Percentiles rank a stretch among this genome's conserved stretches.
Conservation (phyloP, 2,329 filamentous ascomycete genomes). For the Aureobasidium pullulans region DNA sequence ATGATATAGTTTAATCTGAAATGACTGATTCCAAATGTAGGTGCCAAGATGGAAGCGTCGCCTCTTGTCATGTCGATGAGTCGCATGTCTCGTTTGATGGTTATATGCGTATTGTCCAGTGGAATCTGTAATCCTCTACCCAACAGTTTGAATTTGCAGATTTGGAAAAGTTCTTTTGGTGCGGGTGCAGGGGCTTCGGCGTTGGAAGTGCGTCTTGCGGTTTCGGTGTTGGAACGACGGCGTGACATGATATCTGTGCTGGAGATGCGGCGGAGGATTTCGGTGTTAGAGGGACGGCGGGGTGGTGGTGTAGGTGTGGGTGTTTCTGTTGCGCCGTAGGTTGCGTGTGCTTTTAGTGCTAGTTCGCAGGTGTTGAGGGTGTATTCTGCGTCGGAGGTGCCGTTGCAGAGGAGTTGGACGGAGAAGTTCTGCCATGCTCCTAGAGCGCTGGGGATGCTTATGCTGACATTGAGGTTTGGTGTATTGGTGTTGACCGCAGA, state of each 20-base stretch:
- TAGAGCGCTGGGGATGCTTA: neutral
- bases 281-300: neutral
- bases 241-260: neutral
- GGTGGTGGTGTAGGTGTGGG: neutral
- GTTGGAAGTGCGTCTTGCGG: neutral
- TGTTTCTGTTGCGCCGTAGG: neutral
- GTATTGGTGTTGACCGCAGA: neutral
- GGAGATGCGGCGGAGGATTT: neutral
- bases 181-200: neutral
- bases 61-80: neutral
- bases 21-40: neutral
- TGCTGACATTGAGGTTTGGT: neutral
- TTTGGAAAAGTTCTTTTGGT: neutral
- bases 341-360: neutral
- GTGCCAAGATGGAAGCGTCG: neutral
- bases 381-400: neutral
- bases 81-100: neutral
- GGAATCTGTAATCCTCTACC: neutral
- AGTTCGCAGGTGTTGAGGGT: neutral
- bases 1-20: neutral
- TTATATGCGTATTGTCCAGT: neutral
- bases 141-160: neutral
- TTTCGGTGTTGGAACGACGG: neutral
- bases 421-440: constrained; percentile 2
- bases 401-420: neutral